Evolutionary conservation across 2,329 filamentous ascomycete genomes (phyloP).

Genomic region (Alternaria infectoria): DNA sequence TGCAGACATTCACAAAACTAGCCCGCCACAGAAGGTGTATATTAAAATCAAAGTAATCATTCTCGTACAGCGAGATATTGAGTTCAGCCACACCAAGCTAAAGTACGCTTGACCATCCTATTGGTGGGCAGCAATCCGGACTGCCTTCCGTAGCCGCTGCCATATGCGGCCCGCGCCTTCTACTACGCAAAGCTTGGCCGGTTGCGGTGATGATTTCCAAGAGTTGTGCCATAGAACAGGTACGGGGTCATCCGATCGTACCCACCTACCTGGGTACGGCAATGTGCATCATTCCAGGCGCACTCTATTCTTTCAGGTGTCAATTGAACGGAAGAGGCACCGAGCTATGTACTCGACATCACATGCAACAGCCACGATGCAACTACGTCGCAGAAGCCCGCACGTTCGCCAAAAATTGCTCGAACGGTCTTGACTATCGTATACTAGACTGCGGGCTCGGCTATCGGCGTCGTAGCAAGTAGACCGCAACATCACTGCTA

Average conservation of each 20-base stretch:
- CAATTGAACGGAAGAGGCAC: neutral
- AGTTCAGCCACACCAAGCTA: neutral
- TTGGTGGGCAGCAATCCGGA: neutral
- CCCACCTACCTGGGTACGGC: neutral
- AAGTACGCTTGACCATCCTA: neutral
- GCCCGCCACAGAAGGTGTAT: neutral
- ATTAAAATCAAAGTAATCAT: neutral
- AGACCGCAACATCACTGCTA: neutral
- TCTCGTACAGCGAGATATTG: neutral
- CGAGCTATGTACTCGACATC: neutral
- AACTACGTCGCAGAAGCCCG: neutral
- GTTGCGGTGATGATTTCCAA: neutral
- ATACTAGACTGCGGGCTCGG: neutral
- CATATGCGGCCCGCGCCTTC: neutral
- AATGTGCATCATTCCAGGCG: neutral
- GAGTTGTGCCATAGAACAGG: neutral
- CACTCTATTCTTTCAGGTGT: too few species aligned
- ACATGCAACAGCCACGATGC: neutral
- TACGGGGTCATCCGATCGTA: neutral
- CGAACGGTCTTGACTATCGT: neutral
- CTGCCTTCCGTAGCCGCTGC: neutral
- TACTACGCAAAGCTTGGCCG: neutral
- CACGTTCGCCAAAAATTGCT: neutral
- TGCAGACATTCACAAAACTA: neutral
- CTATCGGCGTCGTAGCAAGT: neutral